phyloP scores from a whole-genome alignment of 1,284 basidiomycete species.

The Golubevia pallescens region DNA sequence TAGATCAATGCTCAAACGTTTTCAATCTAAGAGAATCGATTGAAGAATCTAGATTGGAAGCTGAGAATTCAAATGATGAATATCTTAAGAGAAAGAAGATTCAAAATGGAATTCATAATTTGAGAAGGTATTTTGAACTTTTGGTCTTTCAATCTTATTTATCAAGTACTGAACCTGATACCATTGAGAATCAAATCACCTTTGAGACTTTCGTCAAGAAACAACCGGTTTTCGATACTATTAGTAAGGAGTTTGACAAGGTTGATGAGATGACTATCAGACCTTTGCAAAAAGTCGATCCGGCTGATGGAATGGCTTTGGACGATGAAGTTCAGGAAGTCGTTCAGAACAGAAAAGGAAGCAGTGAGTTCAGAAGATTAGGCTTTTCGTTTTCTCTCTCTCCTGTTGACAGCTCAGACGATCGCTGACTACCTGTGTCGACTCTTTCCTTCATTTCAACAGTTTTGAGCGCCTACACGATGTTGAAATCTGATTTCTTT shows the following conservation, averaged over 20 bases:
- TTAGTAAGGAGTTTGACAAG: slow-evolving; percentile 80
- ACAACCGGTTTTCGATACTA: slow-evolving; percentile 68
- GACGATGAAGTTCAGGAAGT: slow-evolving; percentile 61
- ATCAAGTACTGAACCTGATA: slow-evolving; percentile 26
- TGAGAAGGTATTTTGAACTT: slow-evolving; percentile 48
- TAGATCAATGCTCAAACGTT: slow-evolving; percentile 84
- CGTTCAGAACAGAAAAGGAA: slow-evolving; percentile 51
- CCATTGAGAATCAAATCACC: slow-evolving; percentile 26
- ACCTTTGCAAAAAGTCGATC: slow-evolving; percentile 55
- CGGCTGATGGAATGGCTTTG: slow-evolving; percentile 44
- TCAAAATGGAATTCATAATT: slow-evolving; percentile 71
- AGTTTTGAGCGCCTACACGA: slow-evolving; percentile 56
- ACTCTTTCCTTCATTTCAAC: not conserved
- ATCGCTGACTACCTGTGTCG: not conserved
- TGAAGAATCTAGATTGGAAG: slow-evolving; percentile 76
- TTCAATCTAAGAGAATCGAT: slow-evolving; percentile 86
- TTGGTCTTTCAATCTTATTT: slow-evolving; percentile 55
- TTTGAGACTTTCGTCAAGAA: slow-evolving; percentile 52
- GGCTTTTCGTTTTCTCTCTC: too few relatives aligned
- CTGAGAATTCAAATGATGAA: slow-evolving; percentile 79
- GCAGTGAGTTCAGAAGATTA: slow-evolving; percentile 6
- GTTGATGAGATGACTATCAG: slow-evolving; percentile 71
- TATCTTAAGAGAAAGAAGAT: slow-evolving; percentile 73
- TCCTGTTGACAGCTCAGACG: not conserved
- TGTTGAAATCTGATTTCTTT: slow-evolving; percentile 64